These are phyloP conservation scores for Dryas drummondii DNA, from an alignment of 306 rosid species.

Conservation along the genomic window DNA sequence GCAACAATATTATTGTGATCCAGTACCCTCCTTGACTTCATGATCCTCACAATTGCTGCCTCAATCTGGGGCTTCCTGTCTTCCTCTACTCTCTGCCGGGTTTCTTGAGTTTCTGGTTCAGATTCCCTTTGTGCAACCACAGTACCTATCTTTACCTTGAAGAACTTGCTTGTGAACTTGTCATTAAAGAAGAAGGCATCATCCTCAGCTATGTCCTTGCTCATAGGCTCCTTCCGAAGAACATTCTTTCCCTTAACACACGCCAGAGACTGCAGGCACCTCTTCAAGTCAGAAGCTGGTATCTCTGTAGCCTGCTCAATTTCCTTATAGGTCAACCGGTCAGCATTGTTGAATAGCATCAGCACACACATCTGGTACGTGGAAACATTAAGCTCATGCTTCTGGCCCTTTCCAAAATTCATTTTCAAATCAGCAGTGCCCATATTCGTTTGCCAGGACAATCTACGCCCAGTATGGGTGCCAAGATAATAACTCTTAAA, in stretches of 20 bases:
- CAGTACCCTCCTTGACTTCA: conserved; percentile 75
- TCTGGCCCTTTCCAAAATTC: conserved; percentile 72
- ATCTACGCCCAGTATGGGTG: conserved; percentile 71
- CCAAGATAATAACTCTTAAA: conserved; percentile 74
- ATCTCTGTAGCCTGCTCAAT: conserved; percentile 83
- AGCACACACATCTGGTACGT: conserved; percentile 87
- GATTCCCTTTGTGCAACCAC: conserved; percentile 84
- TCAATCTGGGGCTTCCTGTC: conserved; percentile 88
- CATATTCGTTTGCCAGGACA: conserved; percentile 89
- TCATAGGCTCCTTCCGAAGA: conserved; percentile 86
- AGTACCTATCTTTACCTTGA: conserved; percentile 82
- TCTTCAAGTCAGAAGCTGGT: conserved; percentile 68
- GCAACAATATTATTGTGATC: conserved; percentile 81
- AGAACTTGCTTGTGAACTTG: conserved; percentile 64
- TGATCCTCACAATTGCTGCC: conserved; percentile 79
- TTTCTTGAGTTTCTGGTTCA: conserved; percentile 82
- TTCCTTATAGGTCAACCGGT: conserved; percentile 64
- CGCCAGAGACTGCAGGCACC: conserved; percentile 85
- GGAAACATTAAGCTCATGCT: conserved; percentile 82
- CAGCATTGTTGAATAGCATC: conserved; percentile 76
- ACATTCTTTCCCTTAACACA: conserved; percentile 83
- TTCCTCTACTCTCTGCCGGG: conserved; percentile 81
- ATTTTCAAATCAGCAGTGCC: conserved; percentile 84
- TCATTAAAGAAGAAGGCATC: conserved; percentile 74
- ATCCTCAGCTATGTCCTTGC: conserved; percentile 76